Evolutionary conservation across 306 rosid species (phyloP), one percentile per base, ranked within the genome.

Genomic region (Comarum palustre): DNA sequence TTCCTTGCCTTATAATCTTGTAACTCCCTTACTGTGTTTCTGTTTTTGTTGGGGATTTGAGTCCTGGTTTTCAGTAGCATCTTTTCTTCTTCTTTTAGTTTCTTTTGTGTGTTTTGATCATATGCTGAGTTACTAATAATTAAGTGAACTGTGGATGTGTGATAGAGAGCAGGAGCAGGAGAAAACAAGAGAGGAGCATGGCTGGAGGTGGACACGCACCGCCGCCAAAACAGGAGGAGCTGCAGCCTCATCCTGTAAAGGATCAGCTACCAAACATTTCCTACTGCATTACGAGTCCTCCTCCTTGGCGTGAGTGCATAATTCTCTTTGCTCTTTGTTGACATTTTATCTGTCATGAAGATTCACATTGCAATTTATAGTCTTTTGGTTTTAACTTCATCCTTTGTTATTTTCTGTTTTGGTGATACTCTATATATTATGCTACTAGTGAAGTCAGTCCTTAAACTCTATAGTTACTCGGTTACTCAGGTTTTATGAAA

Each of bases 211-310:
- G 85, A 76, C 82, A 85, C 42, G 98, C 92, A 27, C 97, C 98
- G 12, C 92, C 78, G 63, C 98, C 95, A 0, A 93, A 93, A 72
- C 97, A 82, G 78, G 98, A 91, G 66, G 98, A 93, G 78, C 90
- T 79, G 31, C 90, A 78, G 83, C 98, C 98, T 54, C 98, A 93
- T 82, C 97, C 94, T 16, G 88, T 69, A 14, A 93, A 67, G 84
- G 98, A 93, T 83, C 98, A 93, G 78, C 71, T 93, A n/a, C 92
- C 98, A 46, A 73, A 76, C 81, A 66, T 93, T 77, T 91, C 89
- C 74, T 93, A 79, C 78, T 93, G 98, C 96, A 89, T 93, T 73
- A 91, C 94, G 17, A 93, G 98, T 83, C 97, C 98, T 86, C 98
- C 98, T 81, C 96, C 98, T 5, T 93, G 98, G 98, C 98, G 97